Percentiles rank a stretch among this genome's conserved stretches.
Evolutionary conservation across 2,329 filamentous ascomycete genomes (phyloP).

Genomic region (Fusarium bactridioides): DNA sequence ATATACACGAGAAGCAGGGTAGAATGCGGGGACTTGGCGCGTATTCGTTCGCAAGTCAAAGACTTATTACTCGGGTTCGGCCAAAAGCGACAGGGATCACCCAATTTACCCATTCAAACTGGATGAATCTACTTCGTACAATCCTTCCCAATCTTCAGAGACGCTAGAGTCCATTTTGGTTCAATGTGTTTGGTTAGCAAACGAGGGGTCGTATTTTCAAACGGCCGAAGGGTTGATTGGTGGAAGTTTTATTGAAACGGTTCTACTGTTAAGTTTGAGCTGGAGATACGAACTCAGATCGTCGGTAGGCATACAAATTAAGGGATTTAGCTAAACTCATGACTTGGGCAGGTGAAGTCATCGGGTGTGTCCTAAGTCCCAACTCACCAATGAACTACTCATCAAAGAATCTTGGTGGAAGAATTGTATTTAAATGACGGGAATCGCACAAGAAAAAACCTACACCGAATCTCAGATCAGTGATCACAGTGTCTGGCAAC

Average conservation of each 20-base stretch:
- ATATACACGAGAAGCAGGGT: too few species aligned
- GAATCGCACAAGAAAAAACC: neutral
- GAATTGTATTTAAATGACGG: neutral
- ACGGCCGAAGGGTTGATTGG: neutral
- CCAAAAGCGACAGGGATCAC: accelerated
- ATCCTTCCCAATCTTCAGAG: neutral
- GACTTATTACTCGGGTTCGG: neutral
- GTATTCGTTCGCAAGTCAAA: neutral
- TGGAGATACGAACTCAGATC: neutral
- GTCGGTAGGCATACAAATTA: neutral
- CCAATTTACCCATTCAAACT: neutral
- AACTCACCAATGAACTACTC: too few species aligned
- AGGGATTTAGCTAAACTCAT: neutral
- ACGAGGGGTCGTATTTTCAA: neutral
- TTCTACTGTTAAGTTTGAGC: neutral
- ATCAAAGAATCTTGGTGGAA: accelerated
- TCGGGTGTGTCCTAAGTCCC: accelerated
- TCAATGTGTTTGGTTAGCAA: neutral
- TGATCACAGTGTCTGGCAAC: neutral
- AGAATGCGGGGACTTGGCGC: neutral
- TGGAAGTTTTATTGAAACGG: neutral
- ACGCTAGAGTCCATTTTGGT: neutral
- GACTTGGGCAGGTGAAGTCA: neutral
- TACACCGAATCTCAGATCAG: neutral
- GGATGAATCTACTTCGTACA: neutral